Base-by-base conservation (phyloP, 148 eudicot genomes). In the Oxyria digyna region DNA sequence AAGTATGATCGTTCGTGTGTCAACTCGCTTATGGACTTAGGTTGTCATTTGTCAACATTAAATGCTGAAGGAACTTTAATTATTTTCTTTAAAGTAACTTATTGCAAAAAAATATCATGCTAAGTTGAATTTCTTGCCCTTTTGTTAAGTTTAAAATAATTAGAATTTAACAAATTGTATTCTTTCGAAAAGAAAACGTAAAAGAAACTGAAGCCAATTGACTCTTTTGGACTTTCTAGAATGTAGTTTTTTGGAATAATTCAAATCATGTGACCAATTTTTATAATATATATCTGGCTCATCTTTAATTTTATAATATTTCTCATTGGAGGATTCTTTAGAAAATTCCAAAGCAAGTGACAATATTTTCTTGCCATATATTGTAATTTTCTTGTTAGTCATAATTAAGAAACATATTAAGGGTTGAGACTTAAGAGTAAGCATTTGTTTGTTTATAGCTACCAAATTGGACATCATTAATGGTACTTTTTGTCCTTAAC, bases 161-260 rank as follows among this genome's bases (percentile, higher is more conserved):
- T 49, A 49, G 24, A 50, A n/a, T 26, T 49, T 54, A 5, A 59
- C 9, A 59, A 27, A 55, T 26, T 59, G 37, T 15, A 29, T 29
- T 26, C 9, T 59, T 59, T 59, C 65, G 4, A 59, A 29, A 59
- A 20, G 23, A n/a, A 17, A 46, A 46, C 52, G 62, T 8, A 54
- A 54, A 54, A 59, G 65, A 59, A 59, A 31, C 65, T 59, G 38
- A 59, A 59, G 20, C 18, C 37, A 29, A 29, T 59, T 59, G 65
- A 59, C 65, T 59, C 65, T 59, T 29, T 59, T 59, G 65, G 65
- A 59, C 65, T 59, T 59, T 59, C 65, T 59, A 59, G 65, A 59
- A 59, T 59, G 65, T 26, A 29, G 37, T 10, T 13, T 27, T 29
- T 59, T 14, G n/a, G 65, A 59, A 59, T 59, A 59, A 59, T 59